Base-by-base conservation (phyloP, 768 basidiomycete species). In the Imleria badia region DNA sequence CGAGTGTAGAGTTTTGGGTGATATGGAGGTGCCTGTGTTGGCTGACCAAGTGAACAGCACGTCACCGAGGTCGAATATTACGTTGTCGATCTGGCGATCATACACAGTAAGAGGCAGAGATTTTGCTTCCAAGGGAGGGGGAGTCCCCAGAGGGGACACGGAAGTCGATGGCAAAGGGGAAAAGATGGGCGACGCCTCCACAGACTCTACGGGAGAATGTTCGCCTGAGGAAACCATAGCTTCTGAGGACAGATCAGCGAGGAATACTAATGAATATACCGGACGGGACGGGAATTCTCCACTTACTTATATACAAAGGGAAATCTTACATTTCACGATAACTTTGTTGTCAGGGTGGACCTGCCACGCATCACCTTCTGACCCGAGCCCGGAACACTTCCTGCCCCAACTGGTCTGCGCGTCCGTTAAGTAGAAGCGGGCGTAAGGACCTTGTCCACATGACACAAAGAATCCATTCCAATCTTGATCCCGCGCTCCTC, bases 11-110 rank as follows among this genome's bases (percentile, higher is more conserved):
- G 35, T 63, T 20, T 45, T 4, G 8, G 64, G 31, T 9, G 60
- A 47, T 46, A 64, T 45, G 19, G 63, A 59, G 3, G 52, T 59
- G 23, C 38, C 47, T 1, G 56, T 56, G 41, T 56, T 36, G 33
- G 60, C 54, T 7, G 60, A 65, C 63, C 63, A 64, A 4, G 64
- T 62, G 34, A 66, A 64, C 17, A 64, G 20, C 3, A 64, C 64
- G 5, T 64, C 63, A 20, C 63, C 63, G 14, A 64, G 48, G 31
- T 65, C 63, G n/a, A 64, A 59, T 22, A 64, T 59, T 5, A 64
- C 20, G 6, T 64, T 67, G 30, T 67, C 65, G 15, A 66, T 56
- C 41, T 47, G 52, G 14, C 56, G 56, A 56, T 62, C 54, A 36
- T 51, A 26, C 2, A 22, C 13, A 20, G 34, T 12, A 30, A 30